Evolutionary conservation across 2,329 filamentous ascomycete genomes (phyloP), one percentile per base, ranked within the genome.

Genomic region (Stagonosporopsis rhizophila): DNA sequence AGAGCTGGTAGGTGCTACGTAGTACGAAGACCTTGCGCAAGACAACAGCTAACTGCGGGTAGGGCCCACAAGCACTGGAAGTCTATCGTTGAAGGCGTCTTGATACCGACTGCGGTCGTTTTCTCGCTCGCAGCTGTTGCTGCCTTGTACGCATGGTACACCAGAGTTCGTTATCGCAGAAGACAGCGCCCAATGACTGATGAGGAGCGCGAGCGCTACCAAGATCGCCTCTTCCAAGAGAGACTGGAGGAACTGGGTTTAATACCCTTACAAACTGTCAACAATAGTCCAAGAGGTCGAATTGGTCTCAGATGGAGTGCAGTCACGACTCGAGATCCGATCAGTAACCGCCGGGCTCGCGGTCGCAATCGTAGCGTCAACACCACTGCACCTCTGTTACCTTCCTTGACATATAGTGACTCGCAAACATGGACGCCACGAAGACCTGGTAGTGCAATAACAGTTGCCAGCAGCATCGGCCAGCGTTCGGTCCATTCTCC

Each of bases 31-130:
- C 15, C 15, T 6, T 3, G 14, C 15, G 5, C 9, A 7, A 25
- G 8, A 5, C 20, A 23, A 12, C 4, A 20, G 20, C 49, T 52
- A 15, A 52, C 25, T 2, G 11, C 8, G 15, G 9, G 15, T 7
- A 52, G 49, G 49, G 27, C 14, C 14, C 49, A 42, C 7, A 47
- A 22, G 4, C 20, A 46, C 32, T 39, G 25, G 32, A 37, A 22
- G 2, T 4, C 30, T 12, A 37, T 44, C 4, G 17, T 25, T 1
- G 32, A 22, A 9, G n/a, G 37, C 1, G 27, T 25, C 1, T 2
- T 28, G 7, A 39, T 39, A 25, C 44, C 23, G 1, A 4, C 32
- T 4, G 39, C 23, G 7, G 30, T 27, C 14, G 3, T 38, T 1
- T 2, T 22, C 12, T 6, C 28, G 0, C 1, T 44, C 1, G 11